Evolutionary conservation across 2,329 filamentous ascomycete species (phyloP), one percentile per base, ranked within the genome.

Genomic region (Xylogone sp.): DNA sequence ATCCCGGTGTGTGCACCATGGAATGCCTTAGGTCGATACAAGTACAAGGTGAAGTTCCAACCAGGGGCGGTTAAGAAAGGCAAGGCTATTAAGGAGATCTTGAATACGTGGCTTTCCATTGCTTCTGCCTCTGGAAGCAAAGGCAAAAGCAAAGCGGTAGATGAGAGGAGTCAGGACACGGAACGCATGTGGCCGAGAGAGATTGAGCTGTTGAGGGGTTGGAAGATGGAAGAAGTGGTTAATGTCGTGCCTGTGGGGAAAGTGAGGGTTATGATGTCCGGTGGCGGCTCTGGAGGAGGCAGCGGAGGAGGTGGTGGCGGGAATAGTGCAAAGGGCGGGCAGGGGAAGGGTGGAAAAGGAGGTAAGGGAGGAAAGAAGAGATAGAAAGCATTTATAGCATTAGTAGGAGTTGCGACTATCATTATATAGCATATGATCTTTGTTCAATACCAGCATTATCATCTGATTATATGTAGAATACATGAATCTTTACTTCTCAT

Each of bases 21-120:
- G 76, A 72, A 69, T 21, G 83, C 84, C 1, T 70, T 87, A 58
- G 76, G 71, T 2, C 82, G 81, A 51, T 88, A 87, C 71, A 97
- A 97, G 71, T 97, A 97, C 75, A 95, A 95, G 70, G 89, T 86
- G 49, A 99, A 99, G 75, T 70, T 99, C 61, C 94, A 97, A 70
- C 94, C 94, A 0, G 94, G 94, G 0, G 72, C 84, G 0, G 79
- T 86, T 57, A 99, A 97, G 77, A 96, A 96, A 73, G 93, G 94
- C 9, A 97, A 97, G 68, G 92, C 91, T 0, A 84, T 96, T 45
- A 90, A 89, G 67, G 93, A 97, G 69, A 86, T 97, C 27, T 70
- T 97, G n/a, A 83, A 86, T 46, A 80, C 81, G 53, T 97, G 93
- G 92, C 79, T 86, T 57, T 69, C 76, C 19, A 90, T 84, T 46